Evolutionary conservation across 176 grass and related monocot species (phyloP), one percentile per base, ranked within the genome.

Genomic region (Tillandsia fasciculata): DNA sequence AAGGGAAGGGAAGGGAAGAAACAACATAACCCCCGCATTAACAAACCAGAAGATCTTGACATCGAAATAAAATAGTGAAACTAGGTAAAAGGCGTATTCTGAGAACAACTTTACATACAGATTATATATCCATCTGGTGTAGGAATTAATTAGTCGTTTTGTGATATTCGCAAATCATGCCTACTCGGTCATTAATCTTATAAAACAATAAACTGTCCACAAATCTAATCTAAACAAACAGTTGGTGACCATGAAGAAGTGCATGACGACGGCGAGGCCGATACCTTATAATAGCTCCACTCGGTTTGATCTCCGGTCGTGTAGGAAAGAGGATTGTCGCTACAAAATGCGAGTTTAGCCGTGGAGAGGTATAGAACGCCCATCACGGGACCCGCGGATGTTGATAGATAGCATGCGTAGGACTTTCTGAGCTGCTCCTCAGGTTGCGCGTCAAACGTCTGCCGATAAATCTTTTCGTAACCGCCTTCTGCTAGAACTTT

Each of bases 261-360:
- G 15, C 54, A 14, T 8, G 15, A 24, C n/a, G n/a, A n/a, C 15
- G 6, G 54, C 7, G 54, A 54, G 10, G 17, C 15, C 27, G 33
- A 50, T 53, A 90, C 91, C 87, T 96, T 96, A 73, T 86, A 91
- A 74, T 91, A 91, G 77, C 74, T 91, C 87, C 87, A 96, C 50
- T 96, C 87, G 2, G 69, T 88, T 8, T 29, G 28, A 49, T 84
- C 85, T 13, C 72, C 78, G 64, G 64, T 59, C 57, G 79, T 56
- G 65, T 88, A 86, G 13, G 82, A 76, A 59, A 96, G 71, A 18
- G 91, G 91, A 65, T 27, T 83, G 69, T 96, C 91, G 14, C 91
- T 91, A 73, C 91, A 96, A 83, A 91, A 96, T 49, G 91, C 91
- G 79, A 96, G 77, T 67, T 84, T 86, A 64, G 79, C 85, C 2